These are phyloP conservation scores for Emmonsiellopsis sp. DNA, from an alignment of 2,329 filamentous ascomycete species.

Conservation along the genomic window DNA sequence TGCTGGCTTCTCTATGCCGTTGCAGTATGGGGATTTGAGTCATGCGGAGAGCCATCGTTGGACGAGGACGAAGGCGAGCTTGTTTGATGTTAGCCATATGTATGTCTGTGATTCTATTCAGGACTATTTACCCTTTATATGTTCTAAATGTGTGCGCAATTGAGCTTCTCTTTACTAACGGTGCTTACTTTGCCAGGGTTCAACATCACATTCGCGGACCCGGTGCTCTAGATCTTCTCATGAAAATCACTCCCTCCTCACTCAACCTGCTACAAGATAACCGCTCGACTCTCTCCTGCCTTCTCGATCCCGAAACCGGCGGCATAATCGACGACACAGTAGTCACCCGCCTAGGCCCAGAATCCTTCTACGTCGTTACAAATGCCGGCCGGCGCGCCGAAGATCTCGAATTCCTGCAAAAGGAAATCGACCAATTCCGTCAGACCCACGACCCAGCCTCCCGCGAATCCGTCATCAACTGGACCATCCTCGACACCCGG, in stretches of 20 bases:
- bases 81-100: slow-evolving; percentile 98
- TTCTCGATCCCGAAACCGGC: slow-evolving; percentile 70
- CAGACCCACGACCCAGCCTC: slow-evolving; percentile 40
- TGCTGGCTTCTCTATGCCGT: slow-evolving; percentile 84
- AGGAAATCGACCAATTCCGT: slow-evolving; percentile 56
- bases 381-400: slow-evolving; percentile 90
- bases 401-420: slow-evolving; percentile 66
- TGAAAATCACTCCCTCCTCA: slow-evolving; percentile 72
- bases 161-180: background rate
- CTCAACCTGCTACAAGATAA: slow-evolving; percentile 56
- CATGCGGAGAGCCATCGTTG: slow-evolving; percentile 81
- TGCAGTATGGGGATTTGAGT: slow-evolving; percentile 71
- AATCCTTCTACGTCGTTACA: slow-evolving; percentile 84
- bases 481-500: slow-evolving; percentile 61
- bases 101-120: slow-evolving; percentile 34
- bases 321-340: slow-evolving; percentile 95
- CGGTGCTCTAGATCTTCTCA: slow-evolving; percentile 70
- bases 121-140: background rate
- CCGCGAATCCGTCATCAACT: slow-evolving; percentile 48
- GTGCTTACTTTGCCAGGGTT: slow-evolving; percentile 38
- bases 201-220: slow-evolving; percentile 80
- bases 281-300: slow-evolving; percentile 71
- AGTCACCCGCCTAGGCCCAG: slow-evolving; percentile 66
- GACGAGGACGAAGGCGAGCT: slow-evolving; percentile 75
- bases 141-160: background rate